Base-by-base conservation (phyloP, 148 eudicot genomes). In the Salicornia ramosissima region DNA sequence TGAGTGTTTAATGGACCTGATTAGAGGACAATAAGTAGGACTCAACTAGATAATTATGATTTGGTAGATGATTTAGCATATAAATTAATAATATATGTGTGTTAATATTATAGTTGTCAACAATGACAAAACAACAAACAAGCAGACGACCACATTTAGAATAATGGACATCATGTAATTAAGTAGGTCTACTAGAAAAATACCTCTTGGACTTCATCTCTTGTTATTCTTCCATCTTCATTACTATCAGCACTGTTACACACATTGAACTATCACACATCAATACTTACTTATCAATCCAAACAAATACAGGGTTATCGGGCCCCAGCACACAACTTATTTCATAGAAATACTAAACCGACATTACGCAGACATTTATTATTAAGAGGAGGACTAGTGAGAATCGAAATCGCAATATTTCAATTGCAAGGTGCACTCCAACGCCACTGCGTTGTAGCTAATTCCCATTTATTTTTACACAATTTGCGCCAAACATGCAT, bases 141-240 rank as follows among this genome's bases (percentile, higher is more conserved):
- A 33, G 0, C 1, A n/a, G 45, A 26, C 45, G 65, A 60, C 65
- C 65, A 60, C 33, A 34, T 18, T 1, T 36, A 66, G 51, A 66
- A 47, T 6, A 47, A 36, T 14, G 40, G 59, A 45, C 45, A 39
- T 25, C n/a, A n/a, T n/a, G n/a, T n/a, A n/a, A n/a, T n/a, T n/a
- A 21, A 63, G 60, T 21, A 25, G 61, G 42, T 28, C 11, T 21
- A 45, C 42, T 40, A 67, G 14, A 53, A 36, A 53, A 72, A 24
- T 19, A 91, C 99, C 99, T 94, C 97, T 64, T 84, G 96, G 43
- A 94, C 91, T 81, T 94, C 99, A 39, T 87, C 90, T 74, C 86
- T 71, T 22, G 92, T 86, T 69, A 94, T 87, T 79, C 86, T 88
- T 81, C 99, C 99, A 83, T 94, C 99, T 77, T 75, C 97, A 63